A percentile compares a stretch with the other conserved stretches of the same genome.
phyloP scores from a whole-genome alignment of 352 stramenopile species.

The Phytophthora kernoviae region DNA sequence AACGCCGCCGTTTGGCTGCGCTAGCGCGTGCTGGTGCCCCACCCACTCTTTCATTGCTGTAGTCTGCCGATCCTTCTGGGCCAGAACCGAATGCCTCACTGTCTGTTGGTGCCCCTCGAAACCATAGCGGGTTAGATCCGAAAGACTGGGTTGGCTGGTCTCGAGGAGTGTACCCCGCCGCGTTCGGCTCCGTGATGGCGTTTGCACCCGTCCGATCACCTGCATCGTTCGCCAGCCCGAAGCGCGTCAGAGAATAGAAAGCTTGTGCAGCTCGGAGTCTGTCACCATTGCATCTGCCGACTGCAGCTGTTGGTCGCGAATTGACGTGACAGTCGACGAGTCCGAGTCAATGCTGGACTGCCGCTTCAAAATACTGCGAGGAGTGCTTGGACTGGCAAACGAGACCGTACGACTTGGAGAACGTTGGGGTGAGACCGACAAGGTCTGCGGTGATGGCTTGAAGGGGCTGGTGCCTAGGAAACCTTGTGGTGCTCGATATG shows the following conservation, averaged over 20 bases:
- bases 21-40: constrained; percentile 8
- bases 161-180: neutral
- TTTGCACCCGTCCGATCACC: neutral
- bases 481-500: constrained; percentile 7
- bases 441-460: constrained; percentile 6
- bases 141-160: constrained; percentile 5
- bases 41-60: constrained; percentile 12
- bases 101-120: constrained; percentile 11
- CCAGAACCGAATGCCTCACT: neutral
- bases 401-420: constrained; percentile 37
- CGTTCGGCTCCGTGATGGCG: neutral
- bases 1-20: constrained; percentile 21
- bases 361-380: constrained; percentile 52
- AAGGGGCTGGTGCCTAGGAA: constrained; percentile 1
- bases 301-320: constrained; percentile 30
- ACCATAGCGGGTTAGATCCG: constrained; percentile 17
- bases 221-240: constrained; percentile 46
- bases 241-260: constrained; percentile 65
- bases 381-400: constrained; percentile 29
- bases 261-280: constrained; percentile 65
- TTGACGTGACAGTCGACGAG: constrained; percentile 39
- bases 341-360: constrained; percentile 49
- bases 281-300: constrained; percentile 17
- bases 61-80: neutral
- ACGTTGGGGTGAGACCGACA: constrained; percentile 14